A percentile compares a stretch with the other conserved stretches of the same genome.
These are phyloP conservation scores for Hyaloscypha variabilis DNA, from an alignment of 495 filamentous ascomycete species.

Conservation along the genomic window DNA sequence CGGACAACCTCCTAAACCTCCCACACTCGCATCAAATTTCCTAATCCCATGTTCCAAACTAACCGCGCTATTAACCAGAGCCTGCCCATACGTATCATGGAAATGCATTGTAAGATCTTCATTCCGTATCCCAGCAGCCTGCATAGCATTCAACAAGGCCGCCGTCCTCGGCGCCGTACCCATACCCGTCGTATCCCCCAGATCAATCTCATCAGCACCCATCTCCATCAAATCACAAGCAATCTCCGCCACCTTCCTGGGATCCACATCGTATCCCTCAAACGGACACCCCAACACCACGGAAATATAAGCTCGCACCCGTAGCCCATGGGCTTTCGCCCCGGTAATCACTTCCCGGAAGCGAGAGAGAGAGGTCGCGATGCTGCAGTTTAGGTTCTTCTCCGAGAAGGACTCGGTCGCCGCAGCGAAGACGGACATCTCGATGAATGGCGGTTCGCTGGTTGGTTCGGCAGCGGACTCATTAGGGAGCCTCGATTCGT, in stretches of 20 bases:
- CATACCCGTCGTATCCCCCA: slow-evolving; percentile 97
- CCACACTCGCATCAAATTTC: slow-evolving; percentile 88
- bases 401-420: slow-evolving; percentile 91
- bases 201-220: slow-evolving; percentile 92
- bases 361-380: slow-evolving; percentile 75
- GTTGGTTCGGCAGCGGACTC: slow-evolving; percentile 28
- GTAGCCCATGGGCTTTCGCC: slow-evolving; percentile 70
- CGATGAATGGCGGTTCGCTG: slow-evolving; percentile 53
- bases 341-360: slow-evolving; percentile 75
- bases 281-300: slow-evolving; percentile 95
- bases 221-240: slow-evolving; percentile 84
- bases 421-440: slow-evolving; percentile 89
- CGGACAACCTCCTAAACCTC: slow-evolving; percentile 90
- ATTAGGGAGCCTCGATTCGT: slow-evolving; percentile 8
- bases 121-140: slow-evolving; percentile 73
- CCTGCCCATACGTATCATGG: slow-evolving; percentile 96
- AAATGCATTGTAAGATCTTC: slow-evolving; percentile 92
- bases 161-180: slow-evolving; percentile 83
- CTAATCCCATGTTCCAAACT: slow-evolving; percentile 86
- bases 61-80: slow-evolving; percentile 86
- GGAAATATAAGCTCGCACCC: slow-evolving; percentile 91
- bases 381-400: slow-evolving; percentile 89
- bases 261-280: slow-evolving; percentile 81
- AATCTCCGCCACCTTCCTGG: slow-evolving; percentile 79
- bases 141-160: slow-evolving; percentile 69